Base-by-base conservation (phyloP, 257 asterid species). In the Nicotiana otophora region DNA sequence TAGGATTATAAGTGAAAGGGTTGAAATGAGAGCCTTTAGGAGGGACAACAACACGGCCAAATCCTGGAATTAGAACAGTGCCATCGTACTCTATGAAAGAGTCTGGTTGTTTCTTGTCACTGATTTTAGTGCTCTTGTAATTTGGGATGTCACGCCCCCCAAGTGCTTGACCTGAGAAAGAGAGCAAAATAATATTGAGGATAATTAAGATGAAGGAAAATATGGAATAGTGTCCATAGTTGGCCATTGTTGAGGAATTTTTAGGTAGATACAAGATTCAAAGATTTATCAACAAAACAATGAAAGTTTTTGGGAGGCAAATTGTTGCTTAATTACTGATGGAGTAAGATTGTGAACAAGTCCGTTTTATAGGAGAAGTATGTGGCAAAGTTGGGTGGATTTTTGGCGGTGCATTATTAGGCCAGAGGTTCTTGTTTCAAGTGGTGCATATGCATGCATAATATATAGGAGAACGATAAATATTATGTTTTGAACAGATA, bases 41-140 rank as follows among this genome's bases (percentile, higher is more conserved):
- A 0, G 96, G 97, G 82, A 91, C 12, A 81, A 88, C 78, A 58
- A 60, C 90, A 0, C 96, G 92, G 1, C 98, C 98, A 3, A 92
- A 17, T 34, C 98, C 97, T 0, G 97, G 97, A 74, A 93, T 67
- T 5, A 90, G 87, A 64, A 93, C 91, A 2, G 93, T 85, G 19
- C 97, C 91, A 10, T 94, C 97, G 57, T 78, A 81, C 14, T 65
- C 66, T 2, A 57, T 70, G n/a, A 89, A 80, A 83, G 83, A 82
- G 60, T 92, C 74, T 0, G 92, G 94, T 3, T 90, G 87, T 48
- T 80, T 85, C 42, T 57, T 81, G 83, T 88, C 81, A 31, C 30
- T 20, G 20, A 20, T 11, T 60, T 80, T 30, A 8, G 51, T 42
- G 51, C 10, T 42, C 11, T 42, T 42, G 51, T 42, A 7, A 39